These are phyloP conservation scores for Hypoxylon lienhwacheense DNA, from an alignment of 495 filamentous ascomycete genomes.

Conservation along the genomic window DNA sequence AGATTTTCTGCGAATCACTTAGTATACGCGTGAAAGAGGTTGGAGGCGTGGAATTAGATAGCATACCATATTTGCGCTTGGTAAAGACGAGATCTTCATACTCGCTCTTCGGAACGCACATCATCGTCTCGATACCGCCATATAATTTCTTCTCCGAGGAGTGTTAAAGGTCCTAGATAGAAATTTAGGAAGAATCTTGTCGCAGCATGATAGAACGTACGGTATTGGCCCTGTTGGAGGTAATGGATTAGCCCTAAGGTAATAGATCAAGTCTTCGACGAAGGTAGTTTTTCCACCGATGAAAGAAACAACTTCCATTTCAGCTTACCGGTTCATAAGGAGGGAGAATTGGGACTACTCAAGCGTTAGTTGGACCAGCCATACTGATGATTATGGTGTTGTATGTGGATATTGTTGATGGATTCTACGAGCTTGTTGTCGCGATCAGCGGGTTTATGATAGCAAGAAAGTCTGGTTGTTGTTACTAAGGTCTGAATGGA, in stretches of 20 bases:
- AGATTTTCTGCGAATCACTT: slow-evolving; percentile 56
- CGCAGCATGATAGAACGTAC: neutral
- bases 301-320: no score
- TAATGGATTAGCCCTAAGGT: neutral
- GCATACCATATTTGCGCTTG: slow-evolving; percentile 44
- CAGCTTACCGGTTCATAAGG: no score
- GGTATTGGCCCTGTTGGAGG: neutral
- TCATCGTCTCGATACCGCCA: neutral
- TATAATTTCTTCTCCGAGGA: no score
- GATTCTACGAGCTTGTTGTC: no score
- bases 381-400: no score
- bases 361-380: no score
- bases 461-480: no score
- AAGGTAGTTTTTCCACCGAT: no score
- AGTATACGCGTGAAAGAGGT: neutral
- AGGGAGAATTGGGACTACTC: no score
- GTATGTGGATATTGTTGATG: no score
- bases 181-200: neutral
- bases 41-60: neutral
- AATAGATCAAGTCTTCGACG: neutral
- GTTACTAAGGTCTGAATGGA: no score
- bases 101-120: slow-evolving; percentile 39
- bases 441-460: no score
- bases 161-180: neutral
- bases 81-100: slow-evolving; percentile 38